phyloP scores from a whole-genome alignment of 2,329 filamentous ascomycete genomes.

The Mycosphaerella sp. region DNA sequence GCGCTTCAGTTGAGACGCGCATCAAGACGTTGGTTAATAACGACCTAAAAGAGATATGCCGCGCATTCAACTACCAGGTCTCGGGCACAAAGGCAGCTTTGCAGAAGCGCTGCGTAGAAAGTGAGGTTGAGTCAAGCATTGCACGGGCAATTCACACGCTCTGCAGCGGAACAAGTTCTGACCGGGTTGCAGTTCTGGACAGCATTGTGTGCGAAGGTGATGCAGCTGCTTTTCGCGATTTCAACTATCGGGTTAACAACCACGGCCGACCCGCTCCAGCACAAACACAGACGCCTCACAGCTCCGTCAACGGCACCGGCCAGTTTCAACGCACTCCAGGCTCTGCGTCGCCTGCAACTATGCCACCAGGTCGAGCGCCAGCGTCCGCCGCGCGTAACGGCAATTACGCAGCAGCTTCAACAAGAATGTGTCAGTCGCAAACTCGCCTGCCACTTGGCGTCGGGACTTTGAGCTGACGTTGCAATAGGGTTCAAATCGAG shows the following conservation, averaged over 20 bases:
- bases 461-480: background rate
- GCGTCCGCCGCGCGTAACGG: slow-evolving; percentile 5
- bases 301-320: slow-evolving; percentile 12
- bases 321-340: slow-evolving; percentile 1
- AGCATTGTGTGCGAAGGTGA: slow-evolving; percentile 34
- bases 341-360: background rate
- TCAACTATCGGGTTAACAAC: slow-evolving; percentile 39
- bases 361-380: slow-evolving; percentile 15
- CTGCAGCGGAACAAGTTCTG: slow-evolving; percentile 1
- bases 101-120: slow-evolving; percentile 67
- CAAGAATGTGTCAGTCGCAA: slow-evolving; percentile 20
- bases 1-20: slow-evolving; percentile 23
- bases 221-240: slow-evolving; percentile 33
- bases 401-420: slow-evolving; percentile 11
- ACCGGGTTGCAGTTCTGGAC: slow-evolving; percentile 35
- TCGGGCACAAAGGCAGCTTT: slow-evolving; percentile 81
- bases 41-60: slow-evolving; percentile 71
- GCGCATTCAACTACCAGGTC: slow-evolving; percentile 65
- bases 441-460: background rate
- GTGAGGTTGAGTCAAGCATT: slow-evolving; percentile 45
- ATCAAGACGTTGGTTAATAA: slow-evolving; percentile 53
- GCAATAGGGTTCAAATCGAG: slow-evolving; percentile 59
- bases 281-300: slow-evolving; percentile 11
- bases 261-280: slow-evolving; percentile 31
- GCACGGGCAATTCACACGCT: background rate